Conservation (phyloP, 2,329 filamentous ascomycete genomes). For the Lasiodiplodia sp. region DNA sequence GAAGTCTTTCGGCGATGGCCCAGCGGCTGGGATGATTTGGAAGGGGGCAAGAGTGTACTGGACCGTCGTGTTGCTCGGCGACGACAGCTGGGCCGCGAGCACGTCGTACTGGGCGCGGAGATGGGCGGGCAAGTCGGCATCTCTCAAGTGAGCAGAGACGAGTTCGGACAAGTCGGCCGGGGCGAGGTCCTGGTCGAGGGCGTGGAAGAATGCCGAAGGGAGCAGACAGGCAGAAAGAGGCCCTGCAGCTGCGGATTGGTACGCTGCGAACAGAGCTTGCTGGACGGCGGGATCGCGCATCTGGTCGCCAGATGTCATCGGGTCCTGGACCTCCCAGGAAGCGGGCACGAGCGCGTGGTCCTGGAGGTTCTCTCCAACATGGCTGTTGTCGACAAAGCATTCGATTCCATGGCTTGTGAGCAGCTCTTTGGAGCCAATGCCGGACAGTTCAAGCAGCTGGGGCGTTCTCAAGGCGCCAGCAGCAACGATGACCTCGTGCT, state of each 20-base stretch:
- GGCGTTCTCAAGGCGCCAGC: constrained; percentile 41
- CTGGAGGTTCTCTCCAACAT: constrained; percentile 33
- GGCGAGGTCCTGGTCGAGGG: constrained; percentile 33
- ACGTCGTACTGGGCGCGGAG: constrained; percentile 25
- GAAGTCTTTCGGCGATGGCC: background rate
- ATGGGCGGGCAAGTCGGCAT: background rate
- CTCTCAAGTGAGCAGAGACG: background rate
- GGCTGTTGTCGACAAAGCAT: constrained; percentile 31
- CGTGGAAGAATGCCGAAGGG: constrained; percentile 38
- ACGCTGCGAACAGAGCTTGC: constrained; percentile 33
- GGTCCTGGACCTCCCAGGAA: constrained; percentile 27
- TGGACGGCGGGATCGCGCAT: constrained; percentile 36
- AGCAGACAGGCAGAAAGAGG: constrained; percentile 38
- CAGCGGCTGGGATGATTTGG: constrained; percentile 22
- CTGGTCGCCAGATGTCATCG: constrained; percentile 37
- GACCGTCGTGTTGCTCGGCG: constrained; percentile 4
- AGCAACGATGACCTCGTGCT: constrained; percentile 42
- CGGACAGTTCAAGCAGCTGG: constrained; percentile 44
- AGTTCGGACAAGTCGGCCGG: background rate
- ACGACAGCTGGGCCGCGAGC: constrained; percentile 21
- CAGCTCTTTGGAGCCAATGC: constrained; percentile 36
- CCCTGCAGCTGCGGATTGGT: constrained; percentile 35
- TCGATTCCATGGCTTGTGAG: constrained; percentile 27
- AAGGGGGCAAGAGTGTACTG: constrained; percentile 31
- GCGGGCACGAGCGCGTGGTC: constrained; percentile 31